Conservation (phyloP, 2,329 filamentous ascomycete species). For the Geosmithia morbida region DNA sequence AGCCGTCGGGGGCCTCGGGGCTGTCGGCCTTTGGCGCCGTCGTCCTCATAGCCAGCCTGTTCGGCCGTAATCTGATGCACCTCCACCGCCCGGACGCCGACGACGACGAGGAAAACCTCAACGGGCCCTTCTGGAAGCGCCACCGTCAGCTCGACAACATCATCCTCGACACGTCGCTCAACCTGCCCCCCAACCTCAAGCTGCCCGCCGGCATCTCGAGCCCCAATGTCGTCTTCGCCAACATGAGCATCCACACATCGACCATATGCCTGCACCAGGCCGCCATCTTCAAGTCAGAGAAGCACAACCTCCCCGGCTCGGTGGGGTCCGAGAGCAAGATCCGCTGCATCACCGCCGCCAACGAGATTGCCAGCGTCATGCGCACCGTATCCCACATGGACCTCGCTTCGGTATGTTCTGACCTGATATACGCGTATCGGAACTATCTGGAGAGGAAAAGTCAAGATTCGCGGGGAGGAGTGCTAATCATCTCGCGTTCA, state of each 20-base stretch:
- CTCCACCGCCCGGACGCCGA: conserved; percentile 74
- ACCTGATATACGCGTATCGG: no score
- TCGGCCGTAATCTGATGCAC: conserved; percentile 82
- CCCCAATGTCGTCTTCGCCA: conserved; percentile 80
- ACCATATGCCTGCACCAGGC: conserved; percentile 97
- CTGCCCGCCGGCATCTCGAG: conserved; percentile 62
- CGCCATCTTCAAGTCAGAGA: conserved; percentile 93
- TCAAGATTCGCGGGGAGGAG: no score
- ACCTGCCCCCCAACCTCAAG: conserved; percentile 67
- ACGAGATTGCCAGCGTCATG: conserved; percentile 92
- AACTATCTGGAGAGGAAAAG: no score
- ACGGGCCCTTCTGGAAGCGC: conserved; percentile 90
- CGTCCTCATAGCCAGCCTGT: conserved; percentile 73
- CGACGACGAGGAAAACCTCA: conserved; percentile 74
- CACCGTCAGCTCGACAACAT: conserved; percentile 84
- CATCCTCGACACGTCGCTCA: conserved; percentile 72
- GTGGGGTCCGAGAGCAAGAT: conserved; percentile 84
- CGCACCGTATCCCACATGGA: conserved; percentile 86
- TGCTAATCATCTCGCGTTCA: conserved; percentile 8
- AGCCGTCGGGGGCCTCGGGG: conserved; percentile 54
- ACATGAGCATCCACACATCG: conserved; percentile 94
- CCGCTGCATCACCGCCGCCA: conserved; percentile 82
- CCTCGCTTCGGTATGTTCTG: conserved; percentile 54
- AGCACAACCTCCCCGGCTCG: conserved; percentile 61
- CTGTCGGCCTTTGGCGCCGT: conserved; percentile 70